phyloP scores from a whole-genome alignment of 2,329 filamentous ascomycete genomes.

The Aspergillus versicolor region DNA sequence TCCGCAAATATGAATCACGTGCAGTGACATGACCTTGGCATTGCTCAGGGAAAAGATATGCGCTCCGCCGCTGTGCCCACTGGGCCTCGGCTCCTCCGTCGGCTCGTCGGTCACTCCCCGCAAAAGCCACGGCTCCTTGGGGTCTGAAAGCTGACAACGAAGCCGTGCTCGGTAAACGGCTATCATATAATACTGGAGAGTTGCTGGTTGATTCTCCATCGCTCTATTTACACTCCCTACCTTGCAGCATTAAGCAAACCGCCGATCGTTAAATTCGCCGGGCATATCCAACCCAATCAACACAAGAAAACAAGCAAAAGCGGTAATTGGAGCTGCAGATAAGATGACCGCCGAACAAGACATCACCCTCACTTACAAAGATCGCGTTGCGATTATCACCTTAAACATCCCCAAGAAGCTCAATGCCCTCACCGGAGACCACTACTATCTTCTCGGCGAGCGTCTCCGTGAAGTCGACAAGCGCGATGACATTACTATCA shows the following conservation, averaged over 20 bases:
- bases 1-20: no score
- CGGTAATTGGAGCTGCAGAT: not conserved
- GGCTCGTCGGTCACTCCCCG: slow-evolving; percentile 16
- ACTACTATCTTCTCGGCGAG: slow-evolving; percentile 76
- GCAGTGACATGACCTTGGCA: no score
- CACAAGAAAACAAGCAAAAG: not conserved
- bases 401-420: slow-evolving; percentile 84
- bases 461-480: slow-evolving; percentile 74
- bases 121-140: slow-evolving; percentile 6
- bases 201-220: slow-evolving; percentile 7
- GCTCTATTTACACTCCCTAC: not conserved
- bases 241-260: not conserved
- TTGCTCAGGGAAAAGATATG: no score
- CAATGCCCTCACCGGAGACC: slow-evolving; percentile 70
- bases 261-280: not conserved
- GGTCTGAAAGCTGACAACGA: not conserved
- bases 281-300: not conserved
- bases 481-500: slow-evolving; percentile 79
- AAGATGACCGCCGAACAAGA: slow-evolving; percentile 35
- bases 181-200: slow-evolving; percentile 4
- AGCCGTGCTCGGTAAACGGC: not conserved
- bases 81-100: slow-evolving; percentile 17
- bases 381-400: slow-evolving; percentile 77
- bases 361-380: slow-evolving; percentile 63
- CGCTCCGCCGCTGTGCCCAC: not conserved